Conservation (phyloP, 495 filamentous ascomycete species). For the Trichoderma erinaceum region DNA sequence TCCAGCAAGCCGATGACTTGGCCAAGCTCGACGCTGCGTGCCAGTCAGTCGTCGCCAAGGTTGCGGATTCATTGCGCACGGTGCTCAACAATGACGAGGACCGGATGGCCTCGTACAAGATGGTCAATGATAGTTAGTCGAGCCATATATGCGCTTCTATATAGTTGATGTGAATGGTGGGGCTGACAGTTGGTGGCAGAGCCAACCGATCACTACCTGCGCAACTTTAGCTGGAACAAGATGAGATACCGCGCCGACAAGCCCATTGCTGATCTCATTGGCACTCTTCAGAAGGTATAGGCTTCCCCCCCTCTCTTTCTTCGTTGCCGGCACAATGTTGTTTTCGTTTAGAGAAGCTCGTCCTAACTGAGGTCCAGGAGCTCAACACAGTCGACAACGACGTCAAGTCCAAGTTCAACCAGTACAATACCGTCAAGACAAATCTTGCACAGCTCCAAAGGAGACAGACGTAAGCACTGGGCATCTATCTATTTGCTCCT, state of each 20-base stretch:
- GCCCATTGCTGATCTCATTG: slow-evolving; percentile 75
- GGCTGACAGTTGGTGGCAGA: slow-evolving; percentile 43
- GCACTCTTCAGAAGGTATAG: slow-evolving; percentile 74
- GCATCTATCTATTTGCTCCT: slow-evolving; percentile 14
- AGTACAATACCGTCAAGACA: slow-evolving; percentile 86
- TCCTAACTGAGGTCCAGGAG: slow-evolving; percentile 48
- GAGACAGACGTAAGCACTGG: slow-evolving; percentile 62
- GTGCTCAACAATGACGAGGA: slow-evolving; percentile 78
- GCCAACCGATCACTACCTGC: slow-evolving; percentile 87
- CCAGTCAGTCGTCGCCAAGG: slow-evolving; percentile 78
- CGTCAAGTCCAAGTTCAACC: slow-evolving; percentile 83
- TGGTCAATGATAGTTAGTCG: slow-evolving; percentile 85
- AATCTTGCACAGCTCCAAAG: slow-evolving; percentile 72
- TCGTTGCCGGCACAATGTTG: neutral
- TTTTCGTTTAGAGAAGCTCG: neutral
- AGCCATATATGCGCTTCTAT: neutral
- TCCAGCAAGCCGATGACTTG: slow-evolving; percentile 93
- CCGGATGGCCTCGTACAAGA: slow-evolving; percentile 80
- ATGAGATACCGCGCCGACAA: slow-evolving; percentile 92
- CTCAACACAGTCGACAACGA: slow-evolving; percentile 84
- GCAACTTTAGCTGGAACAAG: slow-evolving; percentile 90
- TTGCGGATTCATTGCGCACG: slow-evolving; percentile 73
- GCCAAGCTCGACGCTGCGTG: slow-evolving; percentile 77
- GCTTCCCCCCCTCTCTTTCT: neutral
- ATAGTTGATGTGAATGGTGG: neutral